Base-by-base conservation (phyloP, 2,329 filamentous ascomycete species). In the Aspergillus melleus region DNA sequence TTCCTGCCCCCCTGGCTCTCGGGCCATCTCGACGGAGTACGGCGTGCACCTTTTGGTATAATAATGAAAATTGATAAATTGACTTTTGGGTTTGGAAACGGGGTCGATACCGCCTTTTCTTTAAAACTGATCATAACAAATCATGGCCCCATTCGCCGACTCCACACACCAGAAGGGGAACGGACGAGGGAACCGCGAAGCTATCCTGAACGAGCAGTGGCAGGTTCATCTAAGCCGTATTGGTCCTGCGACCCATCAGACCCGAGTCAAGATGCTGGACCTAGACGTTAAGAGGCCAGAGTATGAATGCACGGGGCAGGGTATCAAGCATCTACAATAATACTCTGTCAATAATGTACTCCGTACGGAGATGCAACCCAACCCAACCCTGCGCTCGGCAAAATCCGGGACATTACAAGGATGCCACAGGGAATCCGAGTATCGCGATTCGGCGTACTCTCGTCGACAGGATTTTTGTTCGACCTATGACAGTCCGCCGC, bases 1-100 rank as follows among this genome's bases (percentile, higher is more conserved):
- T 24, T n/a, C 22, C 22, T 4, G 26, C 30, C 36, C 3, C 36
- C 36, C 36, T 42, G 36, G 36, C 36, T n/a, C 36, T 42, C 36
- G 36, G 36, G 36, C 36, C 36, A 42, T 42, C 36, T 42, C 14
- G 36, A 16, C 16, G 16, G 36, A 16, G 6, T 42, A 6, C 14
- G 36, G 14, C 14, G 36, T 16, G 12, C 16, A 16, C 36, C 14
- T 42, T 42, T 42, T n/a, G 12, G n/a, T 24, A 24, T 24, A 24
- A 24, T 24, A 24, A 24, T 24, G 22, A 24, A 24, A 24, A 24
- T 24, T 3, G 22, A 24, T 44, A 42, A 42, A 16, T 56, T 60
- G 59, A 55, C 42, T 61, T 65, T 63, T 65, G 63, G 58, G 57
- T 63, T 63, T 58, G 51, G 54, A 29, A 46, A 56, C 52, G 54